Evolutionary conservation across 1,284 basidiomycete species (phyloP).

Genomic region (Takashimella tepidaria): DNA sequence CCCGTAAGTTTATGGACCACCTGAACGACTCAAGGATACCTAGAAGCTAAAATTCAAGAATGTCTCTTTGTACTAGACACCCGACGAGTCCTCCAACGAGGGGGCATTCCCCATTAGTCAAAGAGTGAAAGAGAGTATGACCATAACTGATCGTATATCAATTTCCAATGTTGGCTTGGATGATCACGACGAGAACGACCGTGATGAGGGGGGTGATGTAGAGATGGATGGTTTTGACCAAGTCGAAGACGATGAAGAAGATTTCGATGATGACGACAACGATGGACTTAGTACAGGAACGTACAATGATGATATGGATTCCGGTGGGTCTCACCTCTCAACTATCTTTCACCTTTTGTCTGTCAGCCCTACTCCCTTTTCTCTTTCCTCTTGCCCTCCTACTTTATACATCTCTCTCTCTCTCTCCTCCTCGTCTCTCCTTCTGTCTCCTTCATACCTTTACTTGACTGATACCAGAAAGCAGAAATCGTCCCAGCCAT

Average conservation of each 20-base stretch:
- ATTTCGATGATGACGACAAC: constrained; percentile 40
- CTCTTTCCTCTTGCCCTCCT: constrained; percentile 2
- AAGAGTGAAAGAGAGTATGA: not conserved
- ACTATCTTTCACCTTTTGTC: not conserved
- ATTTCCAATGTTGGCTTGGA: too few species aligned
- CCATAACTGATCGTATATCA: not conserved
- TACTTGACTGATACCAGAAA: constrained; percentile 53
- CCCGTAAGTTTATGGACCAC: constrained; percentile 17
- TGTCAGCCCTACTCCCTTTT: constrained; percentile 12
- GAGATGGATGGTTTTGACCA: too few species aligned
- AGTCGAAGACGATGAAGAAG: constrained; percentile 51
- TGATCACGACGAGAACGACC: too few species aligned
- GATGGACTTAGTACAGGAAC: constrained; percentile 11
- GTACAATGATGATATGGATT: constrained; percentile 32
- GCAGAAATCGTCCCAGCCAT: constrained; percentile 38
- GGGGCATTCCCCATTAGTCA: constrained; percentile 1
- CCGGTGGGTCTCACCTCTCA: constrained; percentile 20
- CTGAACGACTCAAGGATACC: constrained; percentile 27
- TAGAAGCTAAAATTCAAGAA: constrained; percentile 4
- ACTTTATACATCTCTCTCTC: not conserved
- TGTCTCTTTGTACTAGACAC: constrained; percentile 2
- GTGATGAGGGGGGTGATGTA: too few species aligned
- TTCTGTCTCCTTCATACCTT: too few species aligned
- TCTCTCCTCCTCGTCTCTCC: too few species aligned
- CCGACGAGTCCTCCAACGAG: not conserved